phyloP scores from a whole-genome alignment of 1,284 basidiomycete genomes.

The Mycosarcoma mackinlayi region DNA sequence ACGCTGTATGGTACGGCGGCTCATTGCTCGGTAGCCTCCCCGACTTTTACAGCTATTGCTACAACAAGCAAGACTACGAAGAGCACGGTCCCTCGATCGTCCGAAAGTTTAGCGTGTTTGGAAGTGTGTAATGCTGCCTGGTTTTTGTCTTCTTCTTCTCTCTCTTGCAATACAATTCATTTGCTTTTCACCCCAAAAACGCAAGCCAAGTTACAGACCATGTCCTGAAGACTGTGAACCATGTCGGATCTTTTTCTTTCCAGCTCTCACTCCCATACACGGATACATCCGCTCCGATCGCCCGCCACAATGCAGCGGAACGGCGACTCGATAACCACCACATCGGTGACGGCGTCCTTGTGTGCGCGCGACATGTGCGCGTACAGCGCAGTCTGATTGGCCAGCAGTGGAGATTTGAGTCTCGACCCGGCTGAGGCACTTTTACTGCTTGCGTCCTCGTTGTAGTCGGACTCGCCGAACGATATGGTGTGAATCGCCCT shows the following conservation, averaged over 20 bases:
- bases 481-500: slow-evolving; percentile 19
- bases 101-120: slow-evolving; percentile 62
- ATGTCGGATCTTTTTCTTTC: too few species aligned
- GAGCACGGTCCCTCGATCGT: slow-evolving; percentile 92
- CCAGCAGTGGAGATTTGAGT: slow-evolving; percentile 47
- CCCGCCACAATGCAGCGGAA: slow-evolving; percentile 88
- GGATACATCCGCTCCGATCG: slow-evolving; percentile 71
- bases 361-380: slow-evolving; percentile 70
- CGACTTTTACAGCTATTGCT: slow-evolving; percentile 97
- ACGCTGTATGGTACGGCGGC: slow-evolving; percentile 99
- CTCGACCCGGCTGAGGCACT: neutral
- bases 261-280: slow-evolving; percentile 61
- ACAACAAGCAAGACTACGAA: slow-evolving; percentile 96
- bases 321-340: slow-evolving; percentile 84
- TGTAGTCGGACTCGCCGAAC: neutral
- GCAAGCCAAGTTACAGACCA: too few species aligned
- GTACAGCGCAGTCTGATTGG: slow-evolving; percentile 37
- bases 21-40: slow-evolving; percentile 78
- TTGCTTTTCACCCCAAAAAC: too few species aligned
- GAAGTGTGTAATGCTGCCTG: slow-evolving; percentile 57
- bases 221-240: too few species aligned
- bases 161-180: too few species aligned
- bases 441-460: neutral
- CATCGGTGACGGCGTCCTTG: slow-evolving; percentile 82
- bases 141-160: too few species aligned